phyloP scores from a whole-genome alignment of 2,329 filamentous ascomycete genomes.

The Hymenoscyphus fraxineus region DNA sequence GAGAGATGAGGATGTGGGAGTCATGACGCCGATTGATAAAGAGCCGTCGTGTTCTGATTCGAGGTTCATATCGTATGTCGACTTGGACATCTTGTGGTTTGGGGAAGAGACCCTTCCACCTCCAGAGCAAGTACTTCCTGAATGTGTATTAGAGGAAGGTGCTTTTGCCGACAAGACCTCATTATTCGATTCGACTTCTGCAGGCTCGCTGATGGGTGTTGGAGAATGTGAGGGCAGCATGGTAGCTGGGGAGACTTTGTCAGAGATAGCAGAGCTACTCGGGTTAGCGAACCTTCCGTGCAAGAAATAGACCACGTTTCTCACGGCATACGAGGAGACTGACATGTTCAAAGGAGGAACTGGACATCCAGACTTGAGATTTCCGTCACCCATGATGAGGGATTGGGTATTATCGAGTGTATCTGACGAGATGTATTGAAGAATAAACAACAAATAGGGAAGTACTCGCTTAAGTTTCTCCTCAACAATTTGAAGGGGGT shows the following conservation, averaged over 20 bases:
- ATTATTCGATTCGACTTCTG: not conserved
- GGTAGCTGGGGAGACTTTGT: not conserved
- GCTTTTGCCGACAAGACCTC: not conserved
- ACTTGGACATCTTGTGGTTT: not conserved
- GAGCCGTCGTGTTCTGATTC: not conserved
- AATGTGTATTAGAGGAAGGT: not conserved
- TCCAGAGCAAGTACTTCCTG: not conserved
- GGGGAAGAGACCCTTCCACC: not conserved
- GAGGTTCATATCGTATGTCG: not conserved
- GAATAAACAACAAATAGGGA: not conserved
- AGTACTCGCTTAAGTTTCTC: not conserved
- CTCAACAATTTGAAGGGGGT: not conserved
- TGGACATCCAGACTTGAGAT: not conserved
- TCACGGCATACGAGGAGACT: not conserved
- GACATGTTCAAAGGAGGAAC: not conserved
- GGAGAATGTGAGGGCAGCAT: not conserved
- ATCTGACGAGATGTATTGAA: not conserved
- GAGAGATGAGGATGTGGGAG: not conserved
- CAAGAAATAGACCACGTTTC: not conserved
- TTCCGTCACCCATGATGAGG: not conserved
- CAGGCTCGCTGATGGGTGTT: not conserved
- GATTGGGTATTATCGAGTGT: not conserved
- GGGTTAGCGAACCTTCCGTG: not conserved
- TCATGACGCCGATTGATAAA: not conserved
- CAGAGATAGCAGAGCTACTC: not conserved